A percentile compares a stretch with the other conserved stretches of the same genome.
These are phyloP conservation scores for Crithidia brevicula DNA, from an alignment of 208 protist species.

Conservation along the genomic window DNA sequence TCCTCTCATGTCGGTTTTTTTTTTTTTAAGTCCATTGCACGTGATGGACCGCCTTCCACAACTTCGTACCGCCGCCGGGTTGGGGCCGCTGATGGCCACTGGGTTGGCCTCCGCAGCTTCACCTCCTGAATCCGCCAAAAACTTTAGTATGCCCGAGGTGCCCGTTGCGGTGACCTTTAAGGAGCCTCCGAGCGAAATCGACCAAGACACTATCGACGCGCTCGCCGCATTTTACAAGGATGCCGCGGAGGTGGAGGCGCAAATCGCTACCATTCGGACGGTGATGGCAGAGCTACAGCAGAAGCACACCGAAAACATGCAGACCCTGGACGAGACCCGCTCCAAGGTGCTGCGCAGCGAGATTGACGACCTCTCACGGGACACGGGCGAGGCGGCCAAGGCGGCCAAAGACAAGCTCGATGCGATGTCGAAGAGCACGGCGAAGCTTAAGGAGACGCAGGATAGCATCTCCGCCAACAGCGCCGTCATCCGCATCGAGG, in stretches of 20 bases:
- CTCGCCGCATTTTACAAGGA: constrained; percentile 81
- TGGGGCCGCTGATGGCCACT: constrained; percentile 2
- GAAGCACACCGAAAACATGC: constrained; percentile 78
- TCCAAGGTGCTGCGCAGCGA: constrained; percentile 59
- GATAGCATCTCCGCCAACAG: constrained; percentile 65
- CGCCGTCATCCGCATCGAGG: constrained; percentile 85
- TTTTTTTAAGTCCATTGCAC: neutral
- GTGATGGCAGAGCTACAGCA: constrained; percentile 54
- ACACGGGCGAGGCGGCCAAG: constrained; percentile 50
- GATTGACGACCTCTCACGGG: constrained; percentile 60
- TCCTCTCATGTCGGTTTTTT: no score
- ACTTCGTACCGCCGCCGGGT: constrained; percentile 20
- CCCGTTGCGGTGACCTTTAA: constrained; percentile 33
- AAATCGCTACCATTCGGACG: constrained; percentile 41
- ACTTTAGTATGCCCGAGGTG: constrained; percentile 17
- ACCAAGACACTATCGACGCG: constrained; percentile 61
- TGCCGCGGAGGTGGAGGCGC: constrained; percentile 28
- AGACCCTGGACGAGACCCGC: constrained; percentile 63
- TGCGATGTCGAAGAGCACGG: constrained; percentile 34
- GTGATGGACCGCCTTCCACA: constrained; percentile 31
- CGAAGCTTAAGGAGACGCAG: constrained; percentile 64
- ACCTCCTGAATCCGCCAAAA: constrained; percentile 1
- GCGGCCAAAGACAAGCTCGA: constrained; percentile 50
- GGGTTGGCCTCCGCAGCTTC: constrained; percentile 5
- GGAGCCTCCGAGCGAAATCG: constrained; percentile 41